A percentile compares a stretch with the other conserved stretches of the same genome.
Evolutionary conservation across 2,329 filamentous ascomycete genomes (phyloP).

Genomic region (Alternaria arborescens): DNA sequence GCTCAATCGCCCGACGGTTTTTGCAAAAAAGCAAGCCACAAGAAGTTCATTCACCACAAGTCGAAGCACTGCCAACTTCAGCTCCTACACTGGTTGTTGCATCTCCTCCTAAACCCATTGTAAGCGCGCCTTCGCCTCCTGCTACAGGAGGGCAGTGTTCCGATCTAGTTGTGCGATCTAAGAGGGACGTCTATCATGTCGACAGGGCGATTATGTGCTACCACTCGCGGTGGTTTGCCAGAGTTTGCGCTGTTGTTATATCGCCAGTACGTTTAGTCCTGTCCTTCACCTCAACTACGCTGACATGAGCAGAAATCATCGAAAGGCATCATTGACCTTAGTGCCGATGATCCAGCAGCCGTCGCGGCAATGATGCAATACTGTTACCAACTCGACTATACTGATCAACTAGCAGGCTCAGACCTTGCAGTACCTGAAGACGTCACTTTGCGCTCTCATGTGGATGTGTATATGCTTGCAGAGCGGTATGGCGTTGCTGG

Average conservation of each 20-base stretch:
- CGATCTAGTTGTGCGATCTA: conserved; percentile 41
- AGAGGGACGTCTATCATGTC: conserved; percentile 41
- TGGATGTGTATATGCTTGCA: conserved; percentile 42
- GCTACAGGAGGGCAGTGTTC: conserved; percentile 30
- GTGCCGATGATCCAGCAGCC: conserved; percentile 41
- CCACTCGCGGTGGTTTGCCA: conserved; percentile 42
- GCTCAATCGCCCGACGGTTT: conserved; percentile 20
- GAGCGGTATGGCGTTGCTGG: conserved; percentile 40
- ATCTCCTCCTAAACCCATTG: background rate
- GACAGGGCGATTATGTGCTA: conserved; percentile 42
- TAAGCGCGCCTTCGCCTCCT: conserved; percentile 2
- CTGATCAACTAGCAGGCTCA: conserved; percentile 30
- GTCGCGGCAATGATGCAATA: conserved; percentile 48
- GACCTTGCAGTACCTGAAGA: conserved; percentile 31
- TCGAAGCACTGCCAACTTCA: conserved; percentile 5
- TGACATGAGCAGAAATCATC: conserved; percentile 32
- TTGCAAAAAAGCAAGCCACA: conserved; percentile 23
- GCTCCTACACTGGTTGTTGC: background rate
- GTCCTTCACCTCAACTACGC: background rate
- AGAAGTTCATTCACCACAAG: conserved; percentile 1
- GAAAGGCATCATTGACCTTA: conserved; percentile 40
- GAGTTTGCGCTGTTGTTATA: conserved; percentile 39
- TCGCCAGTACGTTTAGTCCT: conserved; percentile 24
- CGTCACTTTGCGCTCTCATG: conserved; percentile 35
- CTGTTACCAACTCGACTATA: conserved; percentile 44